Percentiles rank a stretch among this genome's conserved stretches.
phyloP scores from a whole-genome alignment of 2,329 filamentous ascomycete genomes.

The Cercospora berteroae region DNA sequence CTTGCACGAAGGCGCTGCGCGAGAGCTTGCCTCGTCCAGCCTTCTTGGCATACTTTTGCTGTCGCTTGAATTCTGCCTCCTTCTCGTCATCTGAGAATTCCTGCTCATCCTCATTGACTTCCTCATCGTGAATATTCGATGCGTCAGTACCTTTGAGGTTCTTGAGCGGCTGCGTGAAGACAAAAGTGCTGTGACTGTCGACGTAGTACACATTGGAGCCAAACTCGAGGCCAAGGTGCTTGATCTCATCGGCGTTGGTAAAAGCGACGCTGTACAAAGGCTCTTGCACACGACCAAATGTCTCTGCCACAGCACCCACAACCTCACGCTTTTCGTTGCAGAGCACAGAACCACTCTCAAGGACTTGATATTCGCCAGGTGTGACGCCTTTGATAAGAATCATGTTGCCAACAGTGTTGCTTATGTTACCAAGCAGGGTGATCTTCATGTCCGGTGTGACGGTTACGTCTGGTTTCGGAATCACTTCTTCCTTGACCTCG shows the following conservation, averaged over 20 bases:
- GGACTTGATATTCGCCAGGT: slow-evolving; percentile 77
- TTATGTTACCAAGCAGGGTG: slow-evolving; percentile 69
- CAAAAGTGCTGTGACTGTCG: slow-evolving; percentile 71
- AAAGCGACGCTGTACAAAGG: slow-evolving; percentile 85
- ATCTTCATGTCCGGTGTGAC: slow-evolving; percentile 76
- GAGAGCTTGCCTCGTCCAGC: slow-evolving; percentile 27
- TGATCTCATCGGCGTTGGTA: slow-evolving; percentile 64
- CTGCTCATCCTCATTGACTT: slow-evolving; percentile 78
- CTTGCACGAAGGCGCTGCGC: slow-evolving; percentile 25
- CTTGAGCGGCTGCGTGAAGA: slow-evolving; percentile 81
- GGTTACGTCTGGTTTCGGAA: slow-evolving; percentile 69
- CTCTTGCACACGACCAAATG: slow-evolving; percentile 79
- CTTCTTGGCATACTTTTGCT: slow-evolving; percentile 38
- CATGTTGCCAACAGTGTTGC: slow-evolving; percentile 74
- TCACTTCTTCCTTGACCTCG: slow-evolving; percentile 57
- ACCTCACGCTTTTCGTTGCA: slow-evolving; percentile 73
- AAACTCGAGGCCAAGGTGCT: slow-evolving; percentile 63
- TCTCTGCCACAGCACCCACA: slow-evolving; percentile 77
- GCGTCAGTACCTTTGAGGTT: slow-evolving; percentile 85
- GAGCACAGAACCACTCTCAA: slow-evolving; percentile 80
- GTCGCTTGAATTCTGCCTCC: slow-evolving; percentile 58
- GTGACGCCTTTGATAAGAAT: slow-evolving; percentile 75
- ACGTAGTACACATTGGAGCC: slow-evolving; percentile 78
- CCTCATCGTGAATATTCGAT: slow-evolving; percentile 92
- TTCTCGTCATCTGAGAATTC: slow-evolving; percentile 98